These are phyloP conservation scores for Rheum nobile DNA, from an alignment of 148 eudicot genomes.

Conservation along the genomic window DNA sequence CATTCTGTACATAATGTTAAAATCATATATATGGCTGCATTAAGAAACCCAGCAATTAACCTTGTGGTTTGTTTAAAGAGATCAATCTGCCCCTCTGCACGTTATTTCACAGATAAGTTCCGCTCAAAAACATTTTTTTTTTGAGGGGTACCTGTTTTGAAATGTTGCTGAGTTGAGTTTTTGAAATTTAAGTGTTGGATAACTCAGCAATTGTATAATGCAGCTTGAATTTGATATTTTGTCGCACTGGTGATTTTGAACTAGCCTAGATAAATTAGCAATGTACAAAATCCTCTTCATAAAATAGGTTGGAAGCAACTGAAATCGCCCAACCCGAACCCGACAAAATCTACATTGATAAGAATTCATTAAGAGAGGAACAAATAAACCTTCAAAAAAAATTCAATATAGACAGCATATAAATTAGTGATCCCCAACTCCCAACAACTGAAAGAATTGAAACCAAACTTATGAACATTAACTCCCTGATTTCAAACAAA, in stretches of 20 bases:
- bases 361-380: background rate
- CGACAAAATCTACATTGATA: background rate
- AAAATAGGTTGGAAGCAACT: too few relatives aligned
- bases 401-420: background rate
- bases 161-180: too few relatives aligned
- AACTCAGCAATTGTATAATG: too few relatives aligned
- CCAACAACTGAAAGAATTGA: background rate
- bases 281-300: too few relatives aligned
- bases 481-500: background rate
- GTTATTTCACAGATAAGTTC: too few relatives aligned
- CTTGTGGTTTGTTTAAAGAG: background rate
- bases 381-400: background rate
- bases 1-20: background rate
- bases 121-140: too few relatives aligned
- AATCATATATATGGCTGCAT: background rate
- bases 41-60: background rate
- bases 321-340: background rate
- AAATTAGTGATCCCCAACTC: background rate
- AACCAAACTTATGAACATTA: background rate
- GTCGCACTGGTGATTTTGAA: too few relatives aligned
- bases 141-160: too few relatives aligned
- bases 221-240: too few relatives aligned
- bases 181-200: too few relatives aligned
- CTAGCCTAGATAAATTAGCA: too few relatives aligned
- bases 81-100: background rate